Conservation (phyloP, 345 rosid species). For the Gynandropsis gynandra region DNA sequence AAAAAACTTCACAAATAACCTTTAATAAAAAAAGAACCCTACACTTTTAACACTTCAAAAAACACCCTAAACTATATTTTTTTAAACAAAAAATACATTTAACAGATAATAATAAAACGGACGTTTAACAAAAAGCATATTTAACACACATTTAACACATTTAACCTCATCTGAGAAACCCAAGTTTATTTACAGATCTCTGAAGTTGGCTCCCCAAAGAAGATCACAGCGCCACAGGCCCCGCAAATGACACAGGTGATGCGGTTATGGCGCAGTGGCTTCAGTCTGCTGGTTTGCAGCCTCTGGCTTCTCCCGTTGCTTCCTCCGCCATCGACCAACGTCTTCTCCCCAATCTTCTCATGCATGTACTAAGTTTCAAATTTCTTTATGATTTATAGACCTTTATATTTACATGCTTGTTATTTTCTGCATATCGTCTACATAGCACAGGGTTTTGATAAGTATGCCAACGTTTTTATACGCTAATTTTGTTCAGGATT, state of each 20-base stretch:
- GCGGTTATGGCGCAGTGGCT: constrained; percentile 99
- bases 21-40: too few relatives aligned
- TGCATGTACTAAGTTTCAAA: constrained; percentile 53
- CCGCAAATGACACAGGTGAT: constrained; percentile 73
- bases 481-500: neutral
- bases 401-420: constrained; percentile 11
- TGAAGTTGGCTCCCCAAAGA: constrained; percentile 95
- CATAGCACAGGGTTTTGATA: neutral
- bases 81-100: too few relatives aligned
- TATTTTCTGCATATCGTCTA: neutral
- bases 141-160: too few relatives aligned
- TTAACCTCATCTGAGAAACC: too few relatives aligned
- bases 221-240: constrained; percentile 95
- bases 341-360: constrained; percentile 73
- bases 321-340: constrained; percentile 73
- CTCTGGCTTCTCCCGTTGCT: constrained; percentile 95
- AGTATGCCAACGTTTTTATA: neutral
- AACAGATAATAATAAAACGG: too few relatives aligned
- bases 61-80: too few relatives aligned
- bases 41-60: too few relatives aligned
- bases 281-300: constrained; percentile 99
- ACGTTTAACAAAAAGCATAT: too few relatives aligned
- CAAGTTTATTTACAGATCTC: constrained; percentile 55
- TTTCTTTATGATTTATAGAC: neutral
- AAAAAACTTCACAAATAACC: too few relatives aligned